A percentile compares a stretch with the other conserved stretches of the same genome.
Conservation (phyloP, 2,329 filamentous ascomycete genomes). For the Cordyceps farinosa region DNA sequence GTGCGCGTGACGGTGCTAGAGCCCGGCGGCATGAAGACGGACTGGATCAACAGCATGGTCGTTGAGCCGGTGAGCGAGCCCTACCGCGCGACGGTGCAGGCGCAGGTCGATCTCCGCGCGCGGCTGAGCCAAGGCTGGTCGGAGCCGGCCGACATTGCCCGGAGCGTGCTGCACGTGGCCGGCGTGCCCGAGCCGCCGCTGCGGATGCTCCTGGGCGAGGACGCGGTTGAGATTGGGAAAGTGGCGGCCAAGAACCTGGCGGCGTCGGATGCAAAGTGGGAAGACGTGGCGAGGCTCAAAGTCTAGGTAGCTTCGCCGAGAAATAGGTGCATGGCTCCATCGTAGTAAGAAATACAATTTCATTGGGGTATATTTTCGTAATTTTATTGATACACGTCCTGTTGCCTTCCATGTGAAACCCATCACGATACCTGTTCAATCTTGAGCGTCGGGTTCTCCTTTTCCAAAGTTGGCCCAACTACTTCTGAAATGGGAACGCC, state of each 20-base stretch:
- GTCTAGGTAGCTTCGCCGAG: background rate
- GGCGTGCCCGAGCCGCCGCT: conserved; percentile 24
- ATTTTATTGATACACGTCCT: background rate
- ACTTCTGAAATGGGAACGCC: conserved; percentile 18
- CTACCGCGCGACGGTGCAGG: conserved; percentile 35
- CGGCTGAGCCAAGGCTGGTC: background rate
- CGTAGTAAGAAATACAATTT: background rate
- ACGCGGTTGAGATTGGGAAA: conserved; percentile 26
- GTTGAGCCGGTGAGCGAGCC: conserved; percentile 30
- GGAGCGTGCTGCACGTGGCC: conserved; percentile 7
- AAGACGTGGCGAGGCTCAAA: conserved; percentile 18
- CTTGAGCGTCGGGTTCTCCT: conserved; percentile 33
- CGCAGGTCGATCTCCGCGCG: background rate
- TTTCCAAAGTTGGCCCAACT: conserved; percentile 28
- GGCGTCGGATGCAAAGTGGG: conserved; percentile 32
- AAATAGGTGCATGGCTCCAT: background rate
- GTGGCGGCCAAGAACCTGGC: conserved; percentile 23
- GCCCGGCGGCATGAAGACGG: conserved; percentile 40
- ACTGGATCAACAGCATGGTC: conserved; percentile 35
- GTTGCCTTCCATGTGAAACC: no score
- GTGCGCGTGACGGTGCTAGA: conserved; percentile 39
- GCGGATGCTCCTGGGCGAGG: conserved; percentile 31
- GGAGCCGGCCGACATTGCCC: conserved; percentile 6
- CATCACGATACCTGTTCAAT: conserved; percentile 22
- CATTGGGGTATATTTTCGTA: conserved; percentile 1